Conservation (phyloP, 2,329 filamentous ascomycete species). For the Calonectria henricotiae region DNA sequence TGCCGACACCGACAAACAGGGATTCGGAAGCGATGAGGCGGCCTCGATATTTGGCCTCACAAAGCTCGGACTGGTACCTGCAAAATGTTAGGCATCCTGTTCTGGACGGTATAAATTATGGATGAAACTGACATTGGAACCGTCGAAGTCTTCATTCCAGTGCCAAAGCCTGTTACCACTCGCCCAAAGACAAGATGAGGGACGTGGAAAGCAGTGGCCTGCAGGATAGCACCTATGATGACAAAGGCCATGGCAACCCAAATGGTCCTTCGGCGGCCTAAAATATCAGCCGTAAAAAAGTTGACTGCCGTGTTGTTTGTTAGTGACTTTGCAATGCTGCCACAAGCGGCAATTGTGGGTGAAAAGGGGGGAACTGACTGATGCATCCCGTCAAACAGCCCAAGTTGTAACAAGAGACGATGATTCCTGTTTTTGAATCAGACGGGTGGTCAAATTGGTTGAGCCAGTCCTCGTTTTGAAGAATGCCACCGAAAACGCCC, state of each 20-base stretch:
- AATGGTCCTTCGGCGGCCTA: slow-evolving; percentile 69
- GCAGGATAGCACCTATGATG: slow-evolving; percentile 73
- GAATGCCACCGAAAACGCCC: slow-evolving; percentile 66
- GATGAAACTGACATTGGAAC: slow-evolving; percentile 53
- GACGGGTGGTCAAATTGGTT: slow-evolving; percentile 50
- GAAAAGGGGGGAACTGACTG: slow-evolving; percentile 63
- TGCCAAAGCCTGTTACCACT: slow-evolving; percentile 68
- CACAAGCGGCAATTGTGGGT: neutral
- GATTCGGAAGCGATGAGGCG: slow-evolving; percentile 68
- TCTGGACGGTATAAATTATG: too few species aligned
- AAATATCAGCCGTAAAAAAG: slow-evolving; percentile 68
- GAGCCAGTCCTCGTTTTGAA: slow-evolving; percentile 64
- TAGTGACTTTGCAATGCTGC: neutral
- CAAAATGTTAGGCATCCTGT: too few species aligned
- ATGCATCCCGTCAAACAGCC: slow-evolving; percentile 63
- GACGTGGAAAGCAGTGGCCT: slow-evolving; percentile 64
- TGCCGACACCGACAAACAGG: slow-evolving; percentile 60
- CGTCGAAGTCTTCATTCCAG: slow-evolving; percentile 60
- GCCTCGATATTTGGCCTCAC: slow-evolving; percentile 62
- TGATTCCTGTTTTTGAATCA: slow-evolving; percentile 53
- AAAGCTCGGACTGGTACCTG: slow-evolving; percentile 58
- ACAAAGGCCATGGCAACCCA: slow-evolving; percentile 70
- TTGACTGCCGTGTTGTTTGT: slow-evolving; percentile 52
- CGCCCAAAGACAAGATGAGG: slow-evolving; percentile 67
- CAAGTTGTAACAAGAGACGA: slow-evolving; percentile 58